Evolutionary conservation across 495 filamentous ascomycete species (phyloP).

Genomic region (Arthonia radiata): DNA sequence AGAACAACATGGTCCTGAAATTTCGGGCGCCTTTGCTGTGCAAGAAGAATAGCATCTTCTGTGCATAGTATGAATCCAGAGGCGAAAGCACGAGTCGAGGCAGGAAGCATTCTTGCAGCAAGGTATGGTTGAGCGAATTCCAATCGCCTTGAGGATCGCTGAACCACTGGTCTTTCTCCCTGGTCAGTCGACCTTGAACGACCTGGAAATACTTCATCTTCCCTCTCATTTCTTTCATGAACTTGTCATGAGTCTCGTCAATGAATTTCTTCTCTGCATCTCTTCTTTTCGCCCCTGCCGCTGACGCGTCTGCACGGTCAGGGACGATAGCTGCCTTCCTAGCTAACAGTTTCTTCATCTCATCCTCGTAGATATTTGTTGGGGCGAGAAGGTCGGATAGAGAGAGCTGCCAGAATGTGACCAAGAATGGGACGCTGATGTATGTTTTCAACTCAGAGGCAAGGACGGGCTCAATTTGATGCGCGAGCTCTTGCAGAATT

Average conservation of each 20-base stretch:
- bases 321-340: conserved; percentile 33
- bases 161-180: conserved; percentile 69
- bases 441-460: conserved; percentile 36
- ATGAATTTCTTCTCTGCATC: conserved; percentile 35
- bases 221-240: conserved; percentile 44
- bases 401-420: conserved; percentile 80
- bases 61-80: conserved; percentile 66
- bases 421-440: conserved; percentile 54
- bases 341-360: conserved; percentile 35
- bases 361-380: conserved; percentile 44
- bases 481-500: conserved; percentile 50
- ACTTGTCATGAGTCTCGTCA: conserved; percentile 29
- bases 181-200: conserved; percentile 34
- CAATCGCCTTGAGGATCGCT: conserved; percentile 23
- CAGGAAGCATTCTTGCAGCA: conserved; percentile 77
- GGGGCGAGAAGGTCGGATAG: conserved; percentile 57
- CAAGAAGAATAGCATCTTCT: conserved; percentile 61
- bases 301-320: conserved; percentile 46
- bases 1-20: conserved; percentile 64
- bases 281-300: conserved; percentile 34
- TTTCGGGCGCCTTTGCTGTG: conserved; percentile 61
- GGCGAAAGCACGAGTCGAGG: conserved; percentile 66
- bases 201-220: conserved; percentile 39
- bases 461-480: conserved; percentile 34
- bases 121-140: conserved; percentile 40